A percentile compares a stretch with the other conserved stretches of the same genome.
Conservation (phyloP, 352 stramenopile species). For the Pythium rhizo-oryzae region DNA sequence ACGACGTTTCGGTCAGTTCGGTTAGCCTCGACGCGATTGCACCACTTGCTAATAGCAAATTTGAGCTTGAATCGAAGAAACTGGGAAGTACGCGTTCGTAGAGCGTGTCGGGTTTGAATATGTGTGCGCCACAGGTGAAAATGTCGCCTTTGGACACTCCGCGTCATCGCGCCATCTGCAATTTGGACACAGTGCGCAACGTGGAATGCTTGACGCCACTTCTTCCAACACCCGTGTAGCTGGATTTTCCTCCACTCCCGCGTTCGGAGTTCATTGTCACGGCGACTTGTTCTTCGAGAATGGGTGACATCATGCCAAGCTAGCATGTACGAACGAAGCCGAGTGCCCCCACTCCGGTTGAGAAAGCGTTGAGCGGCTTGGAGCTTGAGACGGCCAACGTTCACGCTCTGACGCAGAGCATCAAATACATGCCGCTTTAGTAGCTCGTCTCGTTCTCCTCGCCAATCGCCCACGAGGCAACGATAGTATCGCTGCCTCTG, state of each 20-base stretch:
- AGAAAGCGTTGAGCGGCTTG: constrained; percentile 2
- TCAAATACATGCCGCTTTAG: background rate
- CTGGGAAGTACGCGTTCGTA: background rate
- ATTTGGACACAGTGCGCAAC: constrained; percentile 15
- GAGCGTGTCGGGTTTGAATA: background rate
- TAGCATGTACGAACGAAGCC: constrained; percentile 4
- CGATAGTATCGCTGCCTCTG: constrained; percentile 1
- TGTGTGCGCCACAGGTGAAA: background rate
- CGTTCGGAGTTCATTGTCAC: background rate
- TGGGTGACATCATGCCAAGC: constrained; percentile 6
- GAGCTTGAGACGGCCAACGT: background rate
- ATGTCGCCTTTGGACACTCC: background rate
- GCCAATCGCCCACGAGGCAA: constrained; percentile 4
- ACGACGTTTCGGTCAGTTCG: background rate
- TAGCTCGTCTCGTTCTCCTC: background rate
- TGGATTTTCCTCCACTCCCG: background rate
- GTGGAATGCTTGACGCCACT: constrained; percentile 19
- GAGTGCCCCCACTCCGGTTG: background rate
- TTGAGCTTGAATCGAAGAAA: background rate
- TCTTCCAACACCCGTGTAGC: background rate
- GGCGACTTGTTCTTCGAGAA: background rate
- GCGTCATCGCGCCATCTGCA: constrained; percentile 8
- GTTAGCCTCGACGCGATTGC: background rate
- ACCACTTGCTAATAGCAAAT: background rate
- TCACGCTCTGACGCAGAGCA: background rate